These are phyloP conservation scores for Xylariomycetidae sp. DNA, from an alignment of 2,329 filamentous ascomycete genomes.

Conservation along the genomic window DNA sequence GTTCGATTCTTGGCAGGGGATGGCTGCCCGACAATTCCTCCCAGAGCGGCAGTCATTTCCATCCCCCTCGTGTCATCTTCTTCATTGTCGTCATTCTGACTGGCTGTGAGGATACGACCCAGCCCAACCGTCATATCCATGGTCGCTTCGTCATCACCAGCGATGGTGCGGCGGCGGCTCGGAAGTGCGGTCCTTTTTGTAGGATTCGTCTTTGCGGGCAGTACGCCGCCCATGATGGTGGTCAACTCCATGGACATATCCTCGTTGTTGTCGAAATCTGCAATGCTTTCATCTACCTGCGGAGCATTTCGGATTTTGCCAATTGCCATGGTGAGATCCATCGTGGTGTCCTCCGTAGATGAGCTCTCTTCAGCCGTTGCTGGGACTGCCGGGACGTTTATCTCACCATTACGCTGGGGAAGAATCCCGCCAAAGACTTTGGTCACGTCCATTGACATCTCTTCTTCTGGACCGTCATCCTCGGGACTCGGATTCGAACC, in stretches of 20 bases:
- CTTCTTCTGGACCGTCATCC: slow-evolving; percentile 51
- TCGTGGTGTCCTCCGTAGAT: slow-evolving; percentile 60
- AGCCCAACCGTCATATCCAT: slow-evolving; percentile 63
- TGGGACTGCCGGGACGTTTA: no score
- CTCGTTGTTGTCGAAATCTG: slow-evolving; percentile 47
- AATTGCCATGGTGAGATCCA: slow-evolving; percentile 80
- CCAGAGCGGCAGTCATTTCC: slow-evolving; percentile 63
- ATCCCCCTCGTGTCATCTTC: slow-evolving; percentile 51
- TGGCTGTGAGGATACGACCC: slow-evolving; percentile 46
- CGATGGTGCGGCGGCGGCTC: slow-evolving; percentile 20
- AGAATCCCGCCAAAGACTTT: slow-evolving; percentile 77
- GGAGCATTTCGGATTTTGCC: slow-evolving; percentile 57
- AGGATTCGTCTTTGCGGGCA: slow-evolving; percentile 29
- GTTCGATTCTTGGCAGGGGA: slow-evolving; percentile 34
- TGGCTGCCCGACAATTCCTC: slow-evolving; percentile 51
- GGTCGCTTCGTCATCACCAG: slow-evolving; percentile 43
- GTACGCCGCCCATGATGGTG: slow-evolving; percentile 55
- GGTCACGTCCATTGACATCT: slow-evolving; percentile 94
- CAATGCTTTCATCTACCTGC: slow-evolving; percentile 21
- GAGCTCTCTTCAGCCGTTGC: slow-evolving; percentile 30
- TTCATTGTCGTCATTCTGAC: slow-evolving; percentile 30
- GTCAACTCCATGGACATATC: slow-evolving; percentile 80
- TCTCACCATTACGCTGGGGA: slow-evolving; percentile 31
- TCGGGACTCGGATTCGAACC: slow-evolving; percentile 29
- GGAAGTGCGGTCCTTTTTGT: slow-evolving; percentile 23